A percentile compares a stretch with the other conserved stretches of the same genome.
These are phyloP conservation scores for Scedosporium minutisporum DNA, from an alignment of 2,329 filamentous ascomycete species.

Conservation along the genomic window DNA sequence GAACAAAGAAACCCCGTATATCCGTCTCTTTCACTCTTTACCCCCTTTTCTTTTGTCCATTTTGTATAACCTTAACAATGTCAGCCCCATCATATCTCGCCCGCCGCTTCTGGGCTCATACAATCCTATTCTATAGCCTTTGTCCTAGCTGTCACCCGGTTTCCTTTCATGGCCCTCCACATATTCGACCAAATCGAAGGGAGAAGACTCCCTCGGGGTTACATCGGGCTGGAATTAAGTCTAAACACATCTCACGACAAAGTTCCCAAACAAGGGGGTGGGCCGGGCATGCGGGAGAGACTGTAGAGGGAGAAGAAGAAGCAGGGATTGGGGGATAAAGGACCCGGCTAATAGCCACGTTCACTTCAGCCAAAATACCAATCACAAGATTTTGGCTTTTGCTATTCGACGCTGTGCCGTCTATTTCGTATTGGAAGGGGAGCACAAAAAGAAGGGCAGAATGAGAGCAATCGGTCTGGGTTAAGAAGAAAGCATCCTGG, in stretches of 20 bases:
- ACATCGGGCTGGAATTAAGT: not conserved
- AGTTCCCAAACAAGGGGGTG: conserved; percentile 1
- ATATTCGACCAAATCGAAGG: not conserved
- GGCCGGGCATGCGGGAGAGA: not conserved
- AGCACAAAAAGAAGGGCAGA: not conserved
- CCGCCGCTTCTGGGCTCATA: too few species aligned
- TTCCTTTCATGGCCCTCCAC: not conserved
- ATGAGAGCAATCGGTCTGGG: not conserved
- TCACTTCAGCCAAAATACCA: not conserved
- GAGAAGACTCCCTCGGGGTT: not conserved
- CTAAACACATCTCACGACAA: not conserved
- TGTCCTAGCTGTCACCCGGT: not conserved
- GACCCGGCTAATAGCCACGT: not conserved
- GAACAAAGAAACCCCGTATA: not conserved
- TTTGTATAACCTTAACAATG: too few species aligned
- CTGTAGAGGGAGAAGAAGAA: not conserved
- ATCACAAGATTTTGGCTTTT: not conserved
- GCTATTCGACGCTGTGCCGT: not conserved
- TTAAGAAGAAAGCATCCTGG: not conserved
- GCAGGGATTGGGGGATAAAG: not conserved
- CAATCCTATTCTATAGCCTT: not conserved
- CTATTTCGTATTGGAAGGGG: not conserved
- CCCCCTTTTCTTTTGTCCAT: too few species aligned
- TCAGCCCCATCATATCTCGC: too few species aligned
- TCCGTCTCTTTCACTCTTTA: too few species aligned